phyloP scores from a whole-genome alignment of 2,329 filamentous ascomycete species.

The Fusarium sp. region DNA sequence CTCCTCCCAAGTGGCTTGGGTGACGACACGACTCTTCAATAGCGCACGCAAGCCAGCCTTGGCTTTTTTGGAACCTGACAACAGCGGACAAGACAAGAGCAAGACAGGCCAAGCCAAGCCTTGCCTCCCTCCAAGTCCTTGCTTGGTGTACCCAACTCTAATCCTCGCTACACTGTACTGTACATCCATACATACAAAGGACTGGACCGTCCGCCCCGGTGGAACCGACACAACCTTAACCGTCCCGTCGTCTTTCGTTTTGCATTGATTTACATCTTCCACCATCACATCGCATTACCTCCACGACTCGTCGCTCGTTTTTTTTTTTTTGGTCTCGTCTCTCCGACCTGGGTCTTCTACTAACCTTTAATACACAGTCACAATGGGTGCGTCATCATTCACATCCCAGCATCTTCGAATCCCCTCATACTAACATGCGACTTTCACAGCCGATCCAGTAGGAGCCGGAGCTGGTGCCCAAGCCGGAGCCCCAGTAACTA shows the following conservation, averaged over 20 bases:
- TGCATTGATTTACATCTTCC: neutral
- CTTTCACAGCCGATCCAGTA: slow-evolving; percentile 21
- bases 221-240: slow-evolving; percentile 27
- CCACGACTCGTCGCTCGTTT: slow-evolving; percentile 24
- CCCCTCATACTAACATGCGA: slow-evolving; percentile 30
- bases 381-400: slow-evolving; percentile 52
- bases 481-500: slow-evolving; percentile 51
- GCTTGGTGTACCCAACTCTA: neutral
- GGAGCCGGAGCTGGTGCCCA: slow-evolving; percentile 1
- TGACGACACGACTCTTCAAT: slow-evolving; percentile 41
- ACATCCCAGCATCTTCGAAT: slow-evolving; percentile 1
- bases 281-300: neutral
- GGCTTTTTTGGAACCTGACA: slow-evolving; percentile 21
- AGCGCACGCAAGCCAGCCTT: slow-evolving; percentile 41
- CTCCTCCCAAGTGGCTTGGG: slow-evolving; percentile 28
- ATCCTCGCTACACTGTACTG: neutral
- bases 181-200: slow-evolving; percentile 17
- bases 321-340: slow-evolving; percentile 12
- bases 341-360: neutral
- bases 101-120: slow-evolving; percentile 1
- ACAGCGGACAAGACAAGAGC: neutral
- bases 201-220: slow-evolving; percentile 19
- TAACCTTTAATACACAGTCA: slow-evolving; percentile 33
- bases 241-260: slow-evolving; percentile 20
- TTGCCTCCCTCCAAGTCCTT: slow-evolving; percentile 14